Conservation (phyloP, 208 protist species). For the Leishmania lainsoni region DNA sequence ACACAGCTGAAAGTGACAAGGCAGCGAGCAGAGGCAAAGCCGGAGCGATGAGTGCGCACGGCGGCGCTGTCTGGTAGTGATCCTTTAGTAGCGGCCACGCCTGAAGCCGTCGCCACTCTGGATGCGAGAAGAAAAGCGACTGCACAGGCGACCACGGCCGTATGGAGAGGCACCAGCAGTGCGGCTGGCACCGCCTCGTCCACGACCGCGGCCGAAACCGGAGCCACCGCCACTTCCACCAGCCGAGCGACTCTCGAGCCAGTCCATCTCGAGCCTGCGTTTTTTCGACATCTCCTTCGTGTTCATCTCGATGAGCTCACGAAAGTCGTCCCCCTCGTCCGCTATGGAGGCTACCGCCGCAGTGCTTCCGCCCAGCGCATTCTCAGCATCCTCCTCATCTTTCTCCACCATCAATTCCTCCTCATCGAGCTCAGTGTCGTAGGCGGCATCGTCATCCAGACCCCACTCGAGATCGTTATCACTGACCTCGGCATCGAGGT, state of each 20-base stretch:
- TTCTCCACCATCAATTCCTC: slow-evolving; percentile 31
- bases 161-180: slow-evolving; percentile 24
- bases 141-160: slow-evolving; percentile 26
- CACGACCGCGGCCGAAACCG: slow-evolving; percentile 16
- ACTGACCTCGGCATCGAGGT: slow-evolving; percentile 51
- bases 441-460: slow-evolving; percentile 62
- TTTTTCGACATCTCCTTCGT: slow-evolving; percentile 69
- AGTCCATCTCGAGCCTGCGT: slow-evolving; percentile 66
- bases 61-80: neutral
- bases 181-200: slow-evolving; percentile 11
- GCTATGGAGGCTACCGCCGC: slow-evolving; percentile 22
- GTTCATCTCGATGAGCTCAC: slow-evolving; percentile 71
- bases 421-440: slow-evolving; percentile 46
- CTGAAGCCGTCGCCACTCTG: slow-evolving; percentile 16
- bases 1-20: neutral
- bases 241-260: slow-evolving; percentile 60
- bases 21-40: neutral
- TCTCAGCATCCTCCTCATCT: slow-evolving; percentile 43
- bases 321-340: slow-evolving; percentile 83
- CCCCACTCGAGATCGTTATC: slow-evolving; percentile 77
- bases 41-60: neutral
- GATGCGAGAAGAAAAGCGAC: slow-evolving; percentile 5
- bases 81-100: slow-evolving; percentile 35
- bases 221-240: neutral
- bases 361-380: slow-evolving; percentile 40